Conservation (phyloP, 1,284 basidiomycete genomes). For the Omphalotus olearius region DNA sequence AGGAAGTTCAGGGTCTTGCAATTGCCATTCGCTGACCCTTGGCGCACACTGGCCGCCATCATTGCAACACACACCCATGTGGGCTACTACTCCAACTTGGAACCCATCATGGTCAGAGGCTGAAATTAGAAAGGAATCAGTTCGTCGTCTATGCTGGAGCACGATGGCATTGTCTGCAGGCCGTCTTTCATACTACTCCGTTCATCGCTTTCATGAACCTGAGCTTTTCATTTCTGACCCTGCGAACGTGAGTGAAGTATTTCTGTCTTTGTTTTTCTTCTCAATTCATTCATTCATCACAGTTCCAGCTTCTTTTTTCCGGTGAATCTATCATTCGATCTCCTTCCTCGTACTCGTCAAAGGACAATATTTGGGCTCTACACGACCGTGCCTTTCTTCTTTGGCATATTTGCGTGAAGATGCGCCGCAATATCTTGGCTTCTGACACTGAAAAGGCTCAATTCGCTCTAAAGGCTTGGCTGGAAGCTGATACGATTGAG, state of each 20-base stretch:
- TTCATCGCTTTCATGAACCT: conserved; percentile 33
- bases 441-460: conserved; percentile 49
- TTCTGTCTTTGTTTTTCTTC: conserved; percentile 3
- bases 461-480: conserved; percentile 64
- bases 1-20: conserved; percentile 34
- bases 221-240: conserved; percentile 62
- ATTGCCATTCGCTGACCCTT: conserved; percentile 52
- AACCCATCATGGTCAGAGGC: conserved; percentile 49
- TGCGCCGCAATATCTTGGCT: conserved; percentile 39
- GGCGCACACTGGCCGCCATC: conserved; percentile 44
- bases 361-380: conserved; percentile 69
- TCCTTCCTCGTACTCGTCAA: conserved; percentile 34
- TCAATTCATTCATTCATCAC: conserved; percentile 6
- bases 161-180: conserved; percentile 57
- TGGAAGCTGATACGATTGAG: conserved; percentile 68
- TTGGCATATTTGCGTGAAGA: conserved; percentile 67
- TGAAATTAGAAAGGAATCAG: conserved; percentile 66
- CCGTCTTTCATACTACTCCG: conserved; percentile 56
- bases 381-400: conserved; percentile 64
- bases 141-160: conserved; percentile 71
- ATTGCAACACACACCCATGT: conserved; percentile 53
- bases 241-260: conserved; percentile 49
- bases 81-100: conserved; percentile 64
- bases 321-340: conserved; percentile 52
- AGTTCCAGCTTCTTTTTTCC: conserved; percentile 70